Evolutionary conservation across 164 flowering plant species (phyloP), one percentile per base, ranked within the genome.

Genomic region (Cinnamomum micranthum): DNA sequence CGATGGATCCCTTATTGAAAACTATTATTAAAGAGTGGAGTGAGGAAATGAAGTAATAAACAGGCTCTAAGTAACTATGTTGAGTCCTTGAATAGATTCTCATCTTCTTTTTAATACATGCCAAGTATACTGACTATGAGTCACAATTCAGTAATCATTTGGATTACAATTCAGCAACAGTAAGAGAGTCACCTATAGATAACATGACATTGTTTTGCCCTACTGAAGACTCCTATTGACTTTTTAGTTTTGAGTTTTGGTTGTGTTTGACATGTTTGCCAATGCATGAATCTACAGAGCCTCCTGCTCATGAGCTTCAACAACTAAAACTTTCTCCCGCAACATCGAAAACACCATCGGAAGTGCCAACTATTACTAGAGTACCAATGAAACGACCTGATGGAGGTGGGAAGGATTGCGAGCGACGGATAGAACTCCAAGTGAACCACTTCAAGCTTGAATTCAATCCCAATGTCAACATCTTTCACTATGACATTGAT

Each of bases 381-480:
- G 2, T 52, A 2, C 88, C 88, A 22, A 27, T 85, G 10, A 79
- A 52, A 51, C 84, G 94, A 9, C 94, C 90, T 2, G 91, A 86
- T 73, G 68, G 72, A 6, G 91, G 91, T 22, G 88, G 89, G 14
- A 25, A 19, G 15, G 23, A 51, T 12, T 33, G 73, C 1, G 47
- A 73, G 31, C 68, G 77, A 70, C 0, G 13, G 19, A 25, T 64
- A 4, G 68, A 14, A 2, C 78, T 88, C 24, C 74, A 70, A 20
- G 94, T 81, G n/a, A 90, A 90, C 72, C 89, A 88, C 74, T 90
- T 88, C 70, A 78, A 7, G 1, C 80, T 88, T 13, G 73, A 9
- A 2, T 90, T 84, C 67, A 73, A 82, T 59, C 73, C 84, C 14
- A 2, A 79, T 2, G 31, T 62, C 15, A 76, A 67, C 71, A 81